Percentiles rank a stretch among this genome's conserved stretches.
These are phyloP conservation scores for Nissolia schottii DNA, from an alignment of 306 rosid genomes.

Conservation along the genomic window DNA sequence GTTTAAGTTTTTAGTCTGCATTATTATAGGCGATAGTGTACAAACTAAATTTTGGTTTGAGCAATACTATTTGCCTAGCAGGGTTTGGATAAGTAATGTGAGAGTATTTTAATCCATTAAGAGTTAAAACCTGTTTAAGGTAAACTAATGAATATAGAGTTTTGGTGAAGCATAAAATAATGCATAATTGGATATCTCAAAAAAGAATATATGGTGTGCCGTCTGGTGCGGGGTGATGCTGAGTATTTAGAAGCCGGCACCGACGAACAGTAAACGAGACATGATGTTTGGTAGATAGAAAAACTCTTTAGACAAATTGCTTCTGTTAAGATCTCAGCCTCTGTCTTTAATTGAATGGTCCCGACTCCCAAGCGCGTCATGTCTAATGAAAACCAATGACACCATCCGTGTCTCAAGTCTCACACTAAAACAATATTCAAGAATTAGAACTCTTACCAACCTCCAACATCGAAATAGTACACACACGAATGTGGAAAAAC, in stretches of 20 bases:
- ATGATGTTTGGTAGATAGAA: constrained; percentile 26
- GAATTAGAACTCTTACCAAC: constrained; percentile 27
- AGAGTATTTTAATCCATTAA: too few species aligned
- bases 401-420: not conserved
- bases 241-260: constrained; percentile 48
- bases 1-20: too few species aligned
- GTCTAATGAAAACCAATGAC: not conserved
- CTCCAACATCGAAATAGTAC: constrained; percentile 19
- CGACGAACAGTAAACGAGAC: constrained; percentile 43
- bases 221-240: constrained; percentile 19
- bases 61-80: not conserved
- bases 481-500: not conserved
- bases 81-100: too few species aligned
- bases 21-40: not conserved
- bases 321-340: constrained; percentile 13
- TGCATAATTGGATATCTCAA: not conserved
- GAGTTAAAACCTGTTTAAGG: too few species aligned
- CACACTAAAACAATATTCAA: constrained; percentile 1
- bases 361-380: constrained; percentile 24
- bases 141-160: not conserved
- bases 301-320: constrained; percentile 34
- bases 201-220: constrained; percentile 12
- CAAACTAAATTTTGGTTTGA: not conserved
- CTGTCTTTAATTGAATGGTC: constrained; percentile 22
- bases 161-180: not conserved